Evolutionary conservation across 345 rosid genomes (phyloP).

Genomic region (Lagerstroemia speciosa): DNA sequence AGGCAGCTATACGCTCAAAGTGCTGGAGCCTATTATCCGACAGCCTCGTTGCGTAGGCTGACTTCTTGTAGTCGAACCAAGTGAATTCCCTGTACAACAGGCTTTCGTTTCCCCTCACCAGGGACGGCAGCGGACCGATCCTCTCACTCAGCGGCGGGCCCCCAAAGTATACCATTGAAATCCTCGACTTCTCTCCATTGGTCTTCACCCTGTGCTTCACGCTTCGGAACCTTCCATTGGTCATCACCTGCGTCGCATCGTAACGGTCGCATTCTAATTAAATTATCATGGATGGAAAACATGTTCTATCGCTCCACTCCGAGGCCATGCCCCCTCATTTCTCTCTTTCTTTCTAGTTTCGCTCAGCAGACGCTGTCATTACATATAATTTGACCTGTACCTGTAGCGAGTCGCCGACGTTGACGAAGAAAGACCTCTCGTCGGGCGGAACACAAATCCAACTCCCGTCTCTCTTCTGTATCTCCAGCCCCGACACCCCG

Average conservation of each 20-base stretch:
- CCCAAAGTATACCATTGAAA: slow-evolving; percentile 79
- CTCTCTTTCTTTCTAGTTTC: too few relatives aligned
- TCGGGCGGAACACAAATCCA: slow-evolving; percentile 82
- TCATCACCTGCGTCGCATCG: slow-evolving; percentile 68
- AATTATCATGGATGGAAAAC: too few relatives aligned
- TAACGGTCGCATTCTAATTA: too few relatives aligned
- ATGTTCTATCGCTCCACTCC: too few relatives aligned
- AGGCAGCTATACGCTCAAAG: slow-evolving; percentile 36
- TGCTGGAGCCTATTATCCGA: slow-evolving; percentile 56
- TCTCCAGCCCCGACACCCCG: slow-evolving; percentile 68
- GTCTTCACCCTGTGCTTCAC: slow-evolving; percentile 75
- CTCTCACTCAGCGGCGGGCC: slow-evolving; percentile 64
- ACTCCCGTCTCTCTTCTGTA: slow-evolving; percentile 41
- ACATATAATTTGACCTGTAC: too few relatives aligned
- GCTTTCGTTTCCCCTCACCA: slow-evolving; percentile 40
- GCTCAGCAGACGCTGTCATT: too few relatives aligned
- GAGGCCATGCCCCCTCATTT: too few relatives aligned
- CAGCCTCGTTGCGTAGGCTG: slow-evolving; percentile 47
- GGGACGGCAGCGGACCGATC: slow-evolving; percentile 47
- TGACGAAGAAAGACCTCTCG: slow-evolving; percentile 61
- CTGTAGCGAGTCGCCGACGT: slow-evolving; percentile 80
- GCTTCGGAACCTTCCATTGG: slow-evolving; percentile 82
- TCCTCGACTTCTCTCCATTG: slow-evolving; percentile 40
- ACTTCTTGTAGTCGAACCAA: slow-evolving; percentile 70
- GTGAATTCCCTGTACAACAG: slow-evolving; percentile 69